Percentiles rank a stretch among this genome's conserved stretches.
Conservation (phyloP, 1,139 yeast genomes). For the Scheffersomyces stambukii region DNA sequence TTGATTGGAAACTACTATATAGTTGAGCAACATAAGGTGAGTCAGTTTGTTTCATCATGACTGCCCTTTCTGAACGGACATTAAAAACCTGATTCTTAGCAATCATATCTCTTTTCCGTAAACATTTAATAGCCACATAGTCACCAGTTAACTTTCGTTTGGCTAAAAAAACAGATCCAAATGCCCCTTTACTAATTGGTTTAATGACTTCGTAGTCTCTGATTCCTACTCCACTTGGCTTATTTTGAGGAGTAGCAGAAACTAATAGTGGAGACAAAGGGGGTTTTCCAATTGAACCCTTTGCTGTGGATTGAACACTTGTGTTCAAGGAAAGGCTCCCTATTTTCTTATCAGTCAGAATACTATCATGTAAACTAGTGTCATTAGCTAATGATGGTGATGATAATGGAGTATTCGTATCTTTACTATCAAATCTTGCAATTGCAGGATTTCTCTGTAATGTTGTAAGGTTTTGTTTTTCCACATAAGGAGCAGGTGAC, state of each 20-base stretch:
- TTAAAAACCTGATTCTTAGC: slow-evolving; percentile 95
- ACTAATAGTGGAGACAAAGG: slow-evolving; percentile 82
- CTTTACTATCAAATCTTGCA: slow-evolving; percentile 4
- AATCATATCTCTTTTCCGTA: slow-evolving; percentile 92
- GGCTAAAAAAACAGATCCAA: slow-evolving; percentile 90
- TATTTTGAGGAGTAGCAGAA: slow-evolving; percentile 50
- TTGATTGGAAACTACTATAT: slow-evolving; percentile 84
- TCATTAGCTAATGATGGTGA: slow-evolving; percentile 10
- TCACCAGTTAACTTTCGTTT: slow-evolving; percentile 85
- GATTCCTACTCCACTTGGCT: slow-evolving; percentile 59
- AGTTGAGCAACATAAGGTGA: slow-evolving; percentile 92
- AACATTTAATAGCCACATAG: slow-evolving; percentile 91
- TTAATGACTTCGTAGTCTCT: slow-evolving; percentile 86
- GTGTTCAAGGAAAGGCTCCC: slow-evolving; percentile 13
- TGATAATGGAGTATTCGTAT: slow-evolving; percentile 13
- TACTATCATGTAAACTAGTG: no score
- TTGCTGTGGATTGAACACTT: slow-evolving; percentile 4
- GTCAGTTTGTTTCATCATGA: slow-evolving; percentile 94
- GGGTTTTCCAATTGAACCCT: slow-evolving; percentile 25
- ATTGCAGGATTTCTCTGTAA: slow-evolving; percentile 43
- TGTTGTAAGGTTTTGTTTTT: slow-evolving; percentile 49
- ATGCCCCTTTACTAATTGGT: slow-evolving; percentile 96
- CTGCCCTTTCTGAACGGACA: slow-evolving; percentile 92
- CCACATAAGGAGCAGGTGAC: slow-evolving; percentile 50
- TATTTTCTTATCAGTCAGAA: slow-evolving; percentile 10